phyloP scores from a whole-genome alignment of 805 yeast genomes.

The Suhomyces prunicola region DNA sequence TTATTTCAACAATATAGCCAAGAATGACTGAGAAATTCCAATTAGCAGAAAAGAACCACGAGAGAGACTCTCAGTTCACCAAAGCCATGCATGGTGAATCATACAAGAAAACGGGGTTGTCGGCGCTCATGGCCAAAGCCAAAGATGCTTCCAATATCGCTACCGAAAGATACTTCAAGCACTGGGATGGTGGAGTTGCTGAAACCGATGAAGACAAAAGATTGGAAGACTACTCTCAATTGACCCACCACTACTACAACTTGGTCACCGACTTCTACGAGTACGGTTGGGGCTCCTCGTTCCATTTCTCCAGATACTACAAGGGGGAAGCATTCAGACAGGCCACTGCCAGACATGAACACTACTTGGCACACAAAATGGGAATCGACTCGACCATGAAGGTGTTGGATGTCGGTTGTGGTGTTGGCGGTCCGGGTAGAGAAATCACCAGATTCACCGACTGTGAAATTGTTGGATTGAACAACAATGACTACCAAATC shows the following conservation, averaged over 20 bases:
- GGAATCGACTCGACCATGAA: constrained; percentile 74
- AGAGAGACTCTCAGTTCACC: constrained; percentile 70
- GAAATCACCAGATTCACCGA: constrained; percentile 91
- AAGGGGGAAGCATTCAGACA: constrained; percentile 90
- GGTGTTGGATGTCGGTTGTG: constrained; percentile 97
- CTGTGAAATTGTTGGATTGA: constrained; percentile 81
- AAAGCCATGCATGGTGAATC: constrained; percentile 82
- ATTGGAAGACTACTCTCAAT: constrained; percentile 79
- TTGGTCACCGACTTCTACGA: constrained; percentile 97
- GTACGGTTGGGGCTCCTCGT: constrained; percentile 98
- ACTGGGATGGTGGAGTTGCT: constrained; percentile 92
- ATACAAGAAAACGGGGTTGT: constrained; percentile 63
- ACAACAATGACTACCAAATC: constrained; percentile 96
- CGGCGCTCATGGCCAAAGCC: constrained; percentile 76
- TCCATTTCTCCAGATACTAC: constrained; percentile 95
- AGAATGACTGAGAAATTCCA: constrained; percentile 16
- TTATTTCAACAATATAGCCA: constrained; percentile 1
- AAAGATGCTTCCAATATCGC: constrained; percentile 76
- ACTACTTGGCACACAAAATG: constrained; percentile 85
- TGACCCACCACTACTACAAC: constrained; percentile 94
- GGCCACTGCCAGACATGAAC: constrained; percentile 97
- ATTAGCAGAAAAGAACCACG: constrained; percentile 50
- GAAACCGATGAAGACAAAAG: constrained; percentile 69
- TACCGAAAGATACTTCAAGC: constrained; percentile 85
- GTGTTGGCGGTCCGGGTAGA: constrained; percentile 99